A percentile compares a stretch with the other conserved stretches of the same genome.
Evolutionary conservation across 106 monocot species (phyloP).

Genomic region (Allium sativum): DNA sequence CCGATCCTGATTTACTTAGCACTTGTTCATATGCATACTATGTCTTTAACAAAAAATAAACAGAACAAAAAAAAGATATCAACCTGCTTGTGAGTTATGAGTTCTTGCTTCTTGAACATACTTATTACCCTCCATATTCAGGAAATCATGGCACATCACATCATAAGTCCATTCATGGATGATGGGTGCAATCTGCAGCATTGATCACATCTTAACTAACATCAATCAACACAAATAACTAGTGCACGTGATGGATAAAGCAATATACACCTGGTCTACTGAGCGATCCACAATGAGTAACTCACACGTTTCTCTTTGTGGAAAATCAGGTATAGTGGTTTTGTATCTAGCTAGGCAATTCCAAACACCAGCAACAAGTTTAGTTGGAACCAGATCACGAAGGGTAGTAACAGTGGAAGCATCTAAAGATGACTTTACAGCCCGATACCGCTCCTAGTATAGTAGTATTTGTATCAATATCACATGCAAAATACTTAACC

Average conservation of each 20-base stretch:
- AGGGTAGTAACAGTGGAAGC: constrained; percentile 71
- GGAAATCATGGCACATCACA: constrained; percentile 97
- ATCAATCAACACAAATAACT: too few species aligned
- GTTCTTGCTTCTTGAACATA: constrained; percentile 70
- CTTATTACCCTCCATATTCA: constrained; percentile 95
- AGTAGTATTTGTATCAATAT: not conserved
- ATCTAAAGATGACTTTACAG: constrained; percentile 77
- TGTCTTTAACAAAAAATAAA: not conserved
- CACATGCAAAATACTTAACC: not conserved
- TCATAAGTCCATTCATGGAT: constrained; percentile 99
- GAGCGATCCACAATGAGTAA: constrained; percentile 90
- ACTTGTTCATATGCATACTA: constrained; percentile 26
- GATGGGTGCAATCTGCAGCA: constrained; percentile 74
- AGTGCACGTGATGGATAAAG: too few species aligned
- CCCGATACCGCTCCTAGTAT: constrained; percentile 80
- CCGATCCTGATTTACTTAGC: constrained; percentile 57
- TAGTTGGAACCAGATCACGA: constrained; percentile 86
- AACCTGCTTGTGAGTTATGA: not conserved
- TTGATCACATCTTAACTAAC: not conserved
- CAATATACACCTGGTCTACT: constrained; percentile 63
- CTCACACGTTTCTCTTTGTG: constrained; percentile 86
- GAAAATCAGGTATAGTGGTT: constrained; percentile 68
- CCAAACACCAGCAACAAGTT: constrained; percentile 91
- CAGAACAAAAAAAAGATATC: constrained; percentile 1
- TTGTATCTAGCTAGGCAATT: constrained; percentile 60